These are phyloP conservation scores for Dendryphion nanum DNA, from an alignment of 2,329 filamentous ascomycete genomes.

Conservation along the genomic window DNA sequence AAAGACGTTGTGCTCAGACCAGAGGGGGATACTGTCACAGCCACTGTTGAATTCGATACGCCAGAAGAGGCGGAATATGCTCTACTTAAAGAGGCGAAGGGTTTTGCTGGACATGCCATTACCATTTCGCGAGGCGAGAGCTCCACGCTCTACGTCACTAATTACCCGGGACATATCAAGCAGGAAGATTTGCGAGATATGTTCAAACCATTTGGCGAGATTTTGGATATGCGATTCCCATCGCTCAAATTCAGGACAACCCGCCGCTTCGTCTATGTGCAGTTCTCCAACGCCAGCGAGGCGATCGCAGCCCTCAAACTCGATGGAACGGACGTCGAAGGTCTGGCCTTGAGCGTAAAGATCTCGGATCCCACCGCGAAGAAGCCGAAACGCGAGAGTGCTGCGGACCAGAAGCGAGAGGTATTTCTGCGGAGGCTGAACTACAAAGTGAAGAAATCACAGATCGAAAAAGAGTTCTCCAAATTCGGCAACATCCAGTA, in stretches of 20 bases:
- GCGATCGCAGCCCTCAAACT: constrained; percentile 62
- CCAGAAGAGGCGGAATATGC: constrained; percentile 80
- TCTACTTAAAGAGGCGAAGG: constrained; percentile 76
- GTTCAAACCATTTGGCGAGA: constrained; percentile 70
- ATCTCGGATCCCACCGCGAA: constrained; percentile 80
- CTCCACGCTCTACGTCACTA: constrained; percentile 84
- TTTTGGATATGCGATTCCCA: constrained; percentile 84
- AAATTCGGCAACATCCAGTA: constrained; percentile 70
- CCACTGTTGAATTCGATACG: constrained; percentile 81
- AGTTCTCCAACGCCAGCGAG: constrained; percentile 63
- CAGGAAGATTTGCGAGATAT: constrained; percentile 67
- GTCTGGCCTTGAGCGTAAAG: constrained; percentile 70
- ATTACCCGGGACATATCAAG: constrained; percentile 78
- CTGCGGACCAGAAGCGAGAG: constrained; percentile 84
- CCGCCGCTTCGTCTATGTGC: constrained; percentile 92
- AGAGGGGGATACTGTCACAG: constrained; percentile 63
- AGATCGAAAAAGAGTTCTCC: constrained; percentile 67
- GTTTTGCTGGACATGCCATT: constrained; percentile 71
- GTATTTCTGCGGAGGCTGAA: constrained; percentile 82
- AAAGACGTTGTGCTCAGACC: constrained; percentile 70
- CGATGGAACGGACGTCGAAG: constrained; percentile 66
- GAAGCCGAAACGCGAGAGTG: constrained; percentile 73
- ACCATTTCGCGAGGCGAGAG: constrained; percentile 71
- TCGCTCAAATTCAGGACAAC: constrained; percentile 86
- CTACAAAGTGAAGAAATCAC: constrained; percentile 72